These are phyloP conservation scores for Boletellus ananas DNA, from an alignment of 768 basidiomycete genomes.

Conservation along the genomic window DNA sequence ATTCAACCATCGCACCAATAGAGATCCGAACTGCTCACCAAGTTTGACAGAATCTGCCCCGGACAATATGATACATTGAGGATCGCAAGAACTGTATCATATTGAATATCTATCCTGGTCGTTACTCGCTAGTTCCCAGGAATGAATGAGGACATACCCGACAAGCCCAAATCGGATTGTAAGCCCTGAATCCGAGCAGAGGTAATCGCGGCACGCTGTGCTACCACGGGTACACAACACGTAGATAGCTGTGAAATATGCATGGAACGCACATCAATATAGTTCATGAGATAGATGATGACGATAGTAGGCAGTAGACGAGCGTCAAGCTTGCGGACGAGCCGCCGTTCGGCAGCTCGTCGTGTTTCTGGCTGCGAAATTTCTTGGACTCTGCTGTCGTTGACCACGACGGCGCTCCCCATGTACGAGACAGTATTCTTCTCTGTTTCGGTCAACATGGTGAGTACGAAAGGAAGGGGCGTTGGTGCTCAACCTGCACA, in stretches of 20 bases:
- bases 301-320: slow-evolving; percentile 56
- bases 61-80: no score
- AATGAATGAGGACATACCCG: slow-evolving; percentile 29
- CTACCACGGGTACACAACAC: neutral
- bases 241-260: neutral
- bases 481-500: no score
- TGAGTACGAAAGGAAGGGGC: no score
- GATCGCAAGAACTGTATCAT: slow-evolving; percentile 37
- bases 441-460: no score
- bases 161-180: slow-evolving; percentile 45
- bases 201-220: slow-evolving; percentile 44
- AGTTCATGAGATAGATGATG: slow-evolving; percentile 62
- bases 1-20: no score
- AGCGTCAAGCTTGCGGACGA: slow-evolving; percentile 54
- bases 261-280: slow-evolving; percentile 50
- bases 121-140: neutral
- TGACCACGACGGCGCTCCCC: neutral
- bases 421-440: slow-evolving; percentile 8
- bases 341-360: slow-evolving; percentile 19
- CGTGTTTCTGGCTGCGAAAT: slow-evolving; percentile 3
- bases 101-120: slow-evolving; percentile 44
- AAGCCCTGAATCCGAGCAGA: slow-evolving; percentile 49
- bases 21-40: no score
- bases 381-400: neutral
- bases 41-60: no score